A percentile compares a stretch with the other conserved stretches of the same genome.
Conservation (phyloP, 345 rosid species). For the Nasturtium officinale region DNA sequence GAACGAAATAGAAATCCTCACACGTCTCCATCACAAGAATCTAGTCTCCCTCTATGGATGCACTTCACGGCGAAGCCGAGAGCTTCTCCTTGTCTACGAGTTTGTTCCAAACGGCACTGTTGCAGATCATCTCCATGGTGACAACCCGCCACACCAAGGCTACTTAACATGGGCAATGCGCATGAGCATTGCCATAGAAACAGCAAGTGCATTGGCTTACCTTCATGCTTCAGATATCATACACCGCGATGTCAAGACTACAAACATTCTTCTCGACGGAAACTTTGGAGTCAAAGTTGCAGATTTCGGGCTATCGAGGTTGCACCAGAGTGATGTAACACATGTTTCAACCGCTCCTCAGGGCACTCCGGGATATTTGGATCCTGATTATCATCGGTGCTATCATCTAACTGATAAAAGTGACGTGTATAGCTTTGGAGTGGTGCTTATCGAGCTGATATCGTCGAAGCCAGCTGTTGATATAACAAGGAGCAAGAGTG, state of each 20-base stretch:
- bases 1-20: constrained; percentile 61
- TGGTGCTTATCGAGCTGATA: constrained; percentile 65
- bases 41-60: constrained; percentile 73
- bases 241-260: constrained; percentile 70
- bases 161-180: constrained; percentile 56
- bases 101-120: constrained; percentile 63
- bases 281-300: constrained; percentile 65
- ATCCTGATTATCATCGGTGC: constrained; percentile 65
- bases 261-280: constrained; percentile 64
- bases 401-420: constrained; percentile 71
- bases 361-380: constrained; percentile 72
- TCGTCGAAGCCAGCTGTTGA: constrained; percentile 77
- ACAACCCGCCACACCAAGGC: constrained; percentile 37
- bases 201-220: constrained; percentile 63
- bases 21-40: constrained; percentile 64
- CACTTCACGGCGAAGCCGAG: constrained; percentile 56
- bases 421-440: constrained; percentile 78
- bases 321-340: constrained; percentile 57
- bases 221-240: constrained; percentile 64
- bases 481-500: constrained; percentile 52
- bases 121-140: constrained; percentile 68
- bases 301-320: constrained; percentile 67
- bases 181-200: constrained; percentile 64
- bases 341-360: constrained; percentile 76
- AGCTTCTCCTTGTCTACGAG: constrained; percentile 71